These are phyloP conservation scores for Huntiella bhutanensis DNA, from an alignment of 2,329 filamentous ascomycete species.

Conservation along the genomic window DNA sequence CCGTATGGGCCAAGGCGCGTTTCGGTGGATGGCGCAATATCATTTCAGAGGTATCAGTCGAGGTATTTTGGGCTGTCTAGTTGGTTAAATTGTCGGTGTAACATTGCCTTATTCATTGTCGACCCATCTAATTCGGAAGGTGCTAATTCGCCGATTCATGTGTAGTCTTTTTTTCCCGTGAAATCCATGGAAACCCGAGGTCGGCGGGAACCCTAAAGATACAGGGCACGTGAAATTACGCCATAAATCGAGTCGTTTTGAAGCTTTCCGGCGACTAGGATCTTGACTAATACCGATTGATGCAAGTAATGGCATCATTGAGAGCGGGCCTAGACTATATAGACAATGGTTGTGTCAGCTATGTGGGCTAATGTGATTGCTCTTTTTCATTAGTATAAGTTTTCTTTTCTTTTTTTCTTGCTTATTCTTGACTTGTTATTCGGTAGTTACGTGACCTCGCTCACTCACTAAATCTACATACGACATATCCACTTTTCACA, in stretches of 20 bases:
- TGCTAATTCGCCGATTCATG: not conserved
- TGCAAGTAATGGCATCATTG: too few species aligned
- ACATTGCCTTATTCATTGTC: not conserved
- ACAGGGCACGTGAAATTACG: not conserved
- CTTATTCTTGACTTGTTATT: not conserved
- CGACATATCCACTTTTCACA: not conserved
- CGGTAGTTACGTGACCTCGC: not conserved
- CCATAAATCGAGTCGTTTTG: not conserved
- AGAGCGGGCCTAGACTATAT: too few species aligned
- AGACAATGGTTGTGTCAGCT: too few species aligned
- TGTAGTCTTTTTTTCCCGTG: not conserved
- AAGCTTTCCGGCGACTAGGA: too few species aligned
- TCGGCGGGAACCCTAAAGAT: not conserved
- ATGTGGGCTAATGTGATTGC: not conserved
- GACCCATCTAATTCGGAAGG: not conserved
- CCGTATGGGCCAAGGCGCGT: slow-evolving; percentile 40
- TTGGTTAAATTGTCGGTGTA: not conserved
- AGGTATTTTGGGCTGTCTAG: slow-evolving; percentile 35
- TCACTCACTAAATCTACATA: not conserved
- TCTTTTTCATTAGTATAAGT: not conserved
- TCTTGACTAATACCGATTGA: too few species aligned
- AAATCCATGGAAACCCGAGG: not conserved
- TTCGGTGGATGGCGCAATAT: slow-evolving; percentile 35
- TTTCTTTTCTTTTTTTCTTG: not conserved
- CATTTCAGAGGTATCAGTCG: slow-evolving; percentile 30